Evolutionary conservation across 441 rosid genomes (phyloP), one percentile per base, ranked within the genome.

Genomic region (Hura crepitans): DNA sequence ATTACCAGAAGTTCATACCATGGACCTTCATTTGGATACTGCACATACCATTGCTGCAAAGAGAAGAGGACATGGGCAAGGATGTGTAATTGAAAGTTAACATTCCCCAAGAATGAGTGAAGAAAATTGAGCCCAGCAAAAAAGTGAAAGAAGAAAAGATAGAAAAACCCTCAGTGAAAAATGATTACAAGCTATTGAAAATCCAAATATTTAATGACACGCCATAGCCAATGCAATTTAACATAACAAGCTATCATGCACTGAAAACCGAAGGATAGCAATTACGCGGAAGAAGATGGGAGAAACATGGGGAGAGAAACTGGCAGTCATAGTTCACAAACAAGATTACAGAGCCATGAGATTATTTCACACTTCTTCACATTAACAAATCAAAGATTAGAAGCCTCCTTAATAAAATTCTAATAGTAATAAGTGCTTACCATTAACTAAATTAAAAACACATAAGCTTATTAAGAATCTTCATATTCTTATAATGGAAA

Each of bases 31-130:
- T 84, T 78, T 54, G 98, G 99, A 79, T 96, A 96, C 57, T 66
- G 78, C 74, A 93, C 97, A 85, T 96, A 96, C 98, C 97, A 96
- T 91, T 86, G 96, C 99, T 93, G 84, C 79, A 85, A 80, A 67
- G 37, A 74, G 64, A 75, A 55, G 67, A 69, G 66, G 31, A 74
- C 18, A 66, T 49, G 71, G 57, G 35, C 54, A 73, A 25, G 31
- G 55, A 15, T 62, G 69, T 0, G 62, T 9, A 31, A 43, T 54
- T 47, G 22, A 31, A 28, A 64, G 57, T 60, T 31, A 69, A 58
- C 59, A 60, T 7, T 23, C 37, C 62, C 7, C 27, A 20, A 60
- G 25, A 47, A 68, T 14, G 51, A 71, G 35, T 33, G 45, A 50
- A 30, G 46, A 22, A 11, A 66, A 30, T 56, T 46, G 58, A 53